These are phyloP conservation scores for Chaetomium fimeti DNA, from an alignment of 495 filamentous ascomycete species.

Conservation along the genomic window DNA sequence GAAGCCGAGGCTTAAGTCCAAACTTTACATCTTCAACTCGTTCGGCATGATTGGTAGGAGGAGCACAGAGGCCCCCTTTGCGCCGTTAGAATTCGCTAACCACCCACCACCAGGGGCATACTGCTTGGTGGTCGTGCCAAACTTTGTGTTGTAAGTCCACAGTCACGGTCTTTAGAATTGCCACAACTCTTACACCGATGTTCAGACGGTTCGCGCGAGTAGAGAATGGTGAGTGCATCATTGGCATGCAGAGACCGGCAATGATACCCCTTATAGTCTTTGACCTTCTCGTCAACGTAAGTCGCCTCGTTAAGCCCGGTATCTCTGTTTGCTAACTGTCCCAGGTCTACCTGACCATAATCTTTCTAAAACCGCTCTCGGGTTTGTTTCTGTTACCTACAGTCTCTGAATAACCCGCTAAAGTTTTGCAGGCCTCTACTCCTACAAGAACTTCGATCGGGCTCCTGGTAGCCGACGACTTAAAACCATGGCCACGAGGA, in stretches of 20 bases:
- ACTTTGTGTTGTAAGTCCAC: constrained; percentile 50
- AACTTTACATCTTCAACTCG: constrained; percentile 52
- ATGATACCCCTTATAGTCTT: constrained; percentile 54
- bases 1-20: constrained; percentile 46
- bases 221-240: constrained; percentile 49
- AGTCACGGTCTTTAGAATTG: not conserved
- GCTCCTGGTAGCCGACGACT: constrained; percentile 38
- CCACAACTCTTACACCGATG: constrained; percentile 8
- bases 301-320: not conserved
- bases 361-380: constrained; percentile 50
- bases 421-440: constrained; percentile 38
- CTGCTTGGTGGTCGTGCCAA: constrained; percentile 46
- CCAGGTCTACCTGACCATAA: constrained; percentile 52
- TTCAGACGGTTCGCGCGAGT: constrained; percentile 48
- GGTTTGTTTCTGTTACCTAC: constrained; percentile 31
- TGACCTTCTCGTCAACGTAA: constrained; percentile 51
- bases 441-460: constrained; percentile 39
- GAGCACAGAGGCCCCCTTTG: not conserved
- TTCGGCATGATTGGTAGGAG: constrained; percentile 52
- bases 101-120: constrained; percentile 40
- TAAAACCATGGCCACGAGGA: constrained; percentile 45
- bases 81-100: constrained; percentile 20
- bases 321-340: not conserved
- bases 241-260: constrained; percentile 51
- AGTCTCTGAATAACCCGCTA: not conserved